Evolutionary conservation across 2,329 filamentous ascomycete genomes (phyloP).

Genomic region (Tetracladium maxilliforme): DNA sequence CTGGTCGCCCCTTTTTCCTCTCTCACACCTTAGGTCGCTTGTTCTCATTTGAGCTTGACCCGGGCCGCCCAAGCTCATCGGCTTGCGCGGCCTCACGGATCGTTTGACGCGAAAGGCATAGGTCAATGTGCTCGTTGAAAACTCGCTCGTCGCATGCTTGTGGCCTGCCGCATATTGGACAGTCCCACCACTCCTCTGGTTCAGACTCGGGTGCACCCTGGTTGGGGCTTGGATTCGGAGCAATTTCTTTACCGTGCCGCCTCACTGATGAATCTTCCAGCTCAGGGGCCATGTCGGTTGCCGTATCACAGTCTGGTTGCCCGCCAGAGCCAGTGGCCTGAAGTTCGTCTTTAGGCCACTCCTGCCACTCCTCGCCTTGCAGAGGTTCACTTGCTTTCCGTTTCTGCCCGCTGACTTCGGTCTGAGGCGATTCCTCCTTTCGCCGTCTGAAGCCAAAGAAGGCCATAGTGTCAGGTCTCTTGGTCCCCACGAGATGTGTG

Average conservation of each 20-base stretch:
- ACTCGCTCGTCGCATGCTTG: conserved; percentile 59
- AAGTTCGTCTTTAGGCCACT: conserved; percentile 53
- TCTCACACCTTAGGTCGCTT: conserved; percentile 5
- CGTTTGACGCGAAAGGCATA: conserved; percentile 72
- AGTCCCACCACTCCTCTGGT: conserved; percentile 54
- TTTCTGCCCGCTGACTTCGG: conserved; percentile 13
- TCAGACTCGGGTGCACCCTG: conserved; percentile 13
- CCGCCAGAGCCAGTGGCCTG: conserved; percentile 46
- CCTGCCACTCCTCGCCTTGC: conserved; percentile 43
- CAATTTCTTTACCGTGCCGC: conserved; percentile 35
- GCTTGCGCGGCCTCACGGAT: conserved; percentile 69
- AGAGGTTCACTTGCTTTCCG: conserved; percentile 18
- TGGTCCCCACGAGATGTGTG: conserved; percentile 75
- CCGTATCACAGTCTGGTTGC: too few relatives aligned
- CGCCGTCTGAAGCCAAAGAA: conserved; percentile 58
- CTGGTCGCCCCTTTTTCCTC: conserved; percentile 3
- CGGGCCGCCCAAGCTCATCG: conserved; percentile 1
- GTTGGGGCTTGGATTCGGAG: conserved; percentile 25
- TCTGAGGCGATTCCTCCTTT: conserved; percentile 5
- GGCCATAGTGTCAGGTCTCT: conserved; percentile 58
- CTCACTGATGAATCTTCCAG: too few relatives aligned
- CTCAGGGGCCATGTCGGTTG: too few relatives aligned
- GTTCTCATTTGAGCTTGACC: conserved; percentile 2
- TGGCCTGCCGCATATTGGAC: conserved; percentile 71
- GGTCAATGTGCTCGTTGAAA: conserved; percentile 89